Evolutionary conservation across 2,329 filamentous ascomycete species (phyloP), one percentile per base, ranked within the genome.

Genomic region (Tolypocladium cylindrosporum): DNA sequence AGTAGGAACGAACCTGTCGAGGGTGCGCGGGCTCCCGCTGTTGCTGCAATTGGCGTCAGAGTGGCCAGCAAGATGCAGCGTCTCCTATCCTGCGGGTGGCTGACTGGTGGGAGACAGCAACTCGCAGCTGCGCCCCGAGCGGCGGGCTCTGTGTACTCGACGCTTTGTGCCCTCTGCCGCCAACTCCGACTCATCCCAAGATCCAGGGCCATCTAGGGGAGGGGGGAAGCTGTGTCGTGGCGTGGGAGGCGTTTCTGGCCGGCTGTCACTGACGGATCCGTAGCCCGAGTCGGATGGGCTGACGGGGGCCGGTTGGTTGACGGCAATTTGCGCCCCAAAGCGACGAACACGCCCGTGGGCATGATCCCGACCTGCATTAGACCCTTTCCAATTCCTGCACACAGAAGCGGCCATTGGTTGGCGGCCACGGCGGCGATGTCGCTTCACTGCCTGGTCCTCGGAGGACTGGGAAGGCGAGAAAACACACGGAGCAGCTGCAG

Each of bases 1-100:
- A 10, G 67, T 67, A 14, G 81, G 77, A 5, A 84, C 71, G 61
- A 82, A 84, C 53, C 81, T 77, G 62, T 84, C 80, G 3, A 74
- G 69, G 6, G 60, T 59, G 10, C 64, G 66, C 13, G 58, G 55
- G 21, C 61, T 60, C 27, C 56, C 55, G 39, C 55, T 42, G 13
- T 40, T 65, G 14, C 52, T 43, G 21, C 13, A 42, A 11, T 37
- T 21, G 19, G 16, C 19, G 5, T 42, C 24, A 42, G 36, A 9
- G 34, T 39, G 27, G 36, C 31, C 54, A 21, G 40, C 11, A 31
- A 31, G 19, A 24, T 37, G 39, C 34, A 48, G 16, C n/a, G 36
- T n/a, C 21, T 54, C 51, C 41, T 39, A 40, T 14, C 54, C 34
- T 27, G 19, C 39, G 21, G 56, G 41, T 27, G 51, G n/a, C 41